phyloP scores from a whole-genome alignment of 345 rosid genomes.

The Eucalyptus sp. region DNA sequence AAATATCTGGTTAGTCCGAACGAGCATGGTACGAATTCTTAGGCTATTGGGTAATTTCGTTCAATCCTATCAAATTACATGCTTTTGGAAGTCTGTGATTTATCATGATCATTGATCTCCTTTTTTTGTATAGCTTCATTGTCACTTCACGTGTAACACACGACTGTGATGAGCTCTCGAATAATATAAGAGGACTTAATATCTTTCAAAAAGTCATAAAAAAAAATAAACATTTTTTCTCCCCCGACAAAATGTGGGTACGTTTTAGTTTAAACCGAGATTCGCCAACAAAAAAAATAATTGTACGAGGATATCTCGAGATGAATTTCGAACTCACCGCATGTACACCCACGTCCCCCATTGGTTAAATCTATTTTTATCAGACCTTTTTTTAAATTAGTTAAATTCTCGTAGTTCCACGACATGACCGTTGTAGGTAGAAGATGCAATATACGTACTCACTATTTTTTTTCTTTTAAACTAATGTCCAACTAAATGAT shows the following conservation, averaged over 20 bases:
- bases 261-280: neutral
- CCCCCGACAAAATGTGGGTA: neutral
- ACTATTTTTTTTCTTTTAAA: neutral
- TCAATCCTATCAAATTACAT: neutral
- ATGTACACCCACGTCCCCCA: neutral
- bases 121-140: neutral
- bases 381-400: neutral
- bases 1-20: neutral
- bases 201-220: neutral
- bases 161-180: neutral
- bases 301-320: neutral
- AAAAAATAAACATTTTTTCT: neutral
- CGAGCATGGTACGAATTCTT: rapidly evolving
- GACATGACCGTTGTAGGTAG: neutral
- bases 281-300: neutral
- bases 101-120: neutral
- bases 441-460: neutral
- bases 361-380: neutral
- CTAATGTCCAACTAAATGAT: neutral
- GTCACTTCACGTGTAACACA: neutral
- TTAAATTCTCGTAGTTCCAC: neutral
- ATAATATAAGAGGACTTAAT: neutral
- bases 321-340: neutral
- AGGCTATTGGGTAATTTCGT: neutral
- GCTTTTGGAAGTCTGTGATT: neutral